Evolutionary conservation across 371 early-diverging fungal species (phyloP), one percentile per base, ranked within the genome.

Genomic region (Catenaria anguillulae): DNA sequence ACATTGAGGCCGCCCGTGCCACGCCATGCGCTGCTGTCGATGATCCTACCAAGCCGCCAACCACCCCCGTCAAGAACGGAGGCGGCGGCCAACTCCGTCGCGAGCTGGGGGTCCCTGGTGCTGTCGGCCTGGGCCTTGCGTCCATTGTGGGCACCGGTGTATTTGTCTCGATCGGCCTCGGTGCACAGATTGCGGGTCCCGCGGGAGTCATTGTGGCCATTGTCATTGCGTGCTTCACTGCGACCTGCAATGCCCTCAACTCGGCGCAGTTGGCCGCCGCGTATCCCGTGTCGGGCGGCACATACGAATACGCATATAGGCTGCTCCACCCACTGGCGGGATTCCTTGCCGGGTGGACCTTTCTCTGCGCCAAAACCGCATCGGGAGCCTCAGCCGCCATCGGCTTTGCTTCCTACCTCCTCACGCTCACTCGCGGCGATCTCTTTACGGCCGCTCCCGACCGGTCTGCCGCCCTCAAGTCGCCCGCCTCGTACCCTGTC

Each of bases 61-160:
- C n/a, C n/a, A n/a, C n/a, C n/a, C n/a, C n/a, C n/a, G n/a, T n/a
- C n/a, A n/a, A n/a, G n/a, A n/a, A n/a, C n/a, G n/a, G n/a, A n/a
- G 40, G 40, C 40, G 40, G 40, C 29, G 36, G 36, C 36, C 17
- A 2, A 35, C 58, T 58, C 0, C 36, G 42, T 12, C 36, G 58
- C 13, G 35, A 58, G 31, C 33, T 58, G 26, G 58, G 58, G 2
- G 36, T 58, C 31, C 21, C 2, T 1, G 42, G 58, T 12, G 58
- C 58, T 24, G 58, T 58, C 12, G 58, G 58, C 6, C 43, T 58
- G 6, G 58, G 58, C 1, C 58, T 58, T 2, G n/a, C 40, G 24
- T 58, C 58, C 21, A 58, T 58, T 29, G 12, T 58, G 17, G 58
- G 58, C 24, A 58, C 58, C 13, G 58, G 58, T 19, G 58, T 58